phyloP scores from a whole-genome alignment of 768 basidiomycete species.

The Dendrothele bispora region DNA sequence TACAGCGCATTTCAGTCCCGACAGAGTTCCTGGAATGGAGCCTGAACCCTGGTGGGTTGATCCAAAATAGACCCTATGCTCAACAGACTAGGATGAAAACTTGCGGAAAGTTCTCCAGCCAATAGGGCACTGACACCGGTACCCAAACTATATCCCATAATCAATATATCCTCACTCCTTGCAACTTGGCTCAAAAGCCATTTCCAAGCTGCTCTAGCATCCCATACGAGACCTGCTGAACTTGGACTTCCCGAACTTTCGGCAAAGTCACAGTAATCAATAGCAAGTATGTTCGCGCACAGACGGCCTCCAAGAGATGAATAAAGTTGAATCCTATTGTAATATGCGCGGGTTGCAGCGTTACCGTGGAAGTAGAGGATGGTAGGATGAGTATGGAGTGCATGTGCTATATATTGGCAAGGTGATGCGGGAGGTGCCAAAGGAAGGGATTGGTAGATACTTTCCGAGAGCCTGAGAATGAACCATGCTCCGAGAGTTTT shows the following conservation, averaged over 20 bases:
- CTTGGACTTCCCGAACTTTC: conserved; percentile 82
- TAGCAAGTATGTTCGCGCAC: conserved; percentile 73
- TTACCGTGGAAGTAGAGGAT: conserved; percentile 96
- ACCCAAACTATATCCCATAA: conserved; percentile 88
- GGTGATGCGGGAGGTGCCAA: conserved; percentile 35
- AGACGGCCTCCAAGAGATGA: conserved; percentile 63
- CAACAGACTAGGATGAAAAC: too few relatives aligned
- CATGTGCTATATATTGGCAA: conserved; percentile 46
- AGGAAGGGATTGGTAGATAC: conserved; percentile 53
- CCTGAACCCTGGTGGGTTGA: too few relatives aligned
- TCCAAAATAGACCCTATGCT: too few relatives aligned
- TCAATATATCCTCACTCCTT: conserved; percentile 54
- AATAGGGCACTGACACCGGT: conserved; percentile 71
- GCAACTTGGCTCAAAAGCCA: conserved; percentile 69
- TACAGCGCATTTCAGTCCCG: too few relatives aligned
- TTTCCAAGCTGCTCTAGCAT: conserved; percentile 80
- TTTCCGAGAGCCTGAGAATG: conserved; percentile 67
- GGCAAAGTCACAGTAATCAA: conserved; percentile 92
- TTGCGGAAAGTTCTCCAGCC: conserved; percentile 46
- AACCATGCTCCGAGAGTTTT: conserved; percentile 86
- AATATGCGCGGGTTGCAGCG: conserved; percentile 72
- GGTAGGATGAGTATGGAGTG: conserved; percentile 63
- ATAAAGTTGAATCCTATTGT: conserved; percentile 69
- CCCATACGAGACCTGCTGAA: conserved; percentile 67
- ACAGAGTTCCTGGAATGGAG: too few relatives aligned